phyloP scores from a whole-genome alignment of 441 rosid species.

The Populus hybrid region DNA sequence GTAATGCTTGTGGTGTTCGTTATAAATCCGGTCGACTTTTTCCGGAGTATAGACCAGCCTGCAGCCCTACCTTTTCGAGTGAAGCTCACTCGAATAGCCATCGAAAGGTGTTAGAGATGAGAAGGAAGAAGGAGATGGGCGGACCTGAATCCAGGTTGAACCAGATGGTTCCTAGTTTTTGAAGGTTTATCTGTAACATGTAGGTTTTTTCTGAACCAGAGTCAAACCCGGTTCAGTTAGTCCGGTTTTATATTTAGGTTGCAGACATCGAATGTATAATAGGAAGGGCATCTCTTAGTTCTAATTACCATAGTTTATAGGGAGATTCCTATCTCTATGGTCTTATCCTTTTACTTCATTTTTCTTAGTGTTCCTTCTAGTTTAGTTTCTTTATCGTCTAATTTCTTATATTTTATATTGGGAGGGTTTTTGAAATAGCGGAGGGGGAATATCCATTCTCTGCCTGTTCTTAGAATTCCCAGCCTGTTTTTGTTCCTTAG shows the following conservation, averaged over 20 bases:
- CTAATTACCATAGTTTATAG: background rate
- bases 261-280: slow-evolving; percentile 5
- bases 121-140: slow-evolving; percentile 52
- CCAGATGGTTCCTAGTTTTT: slow-evolving; percentile 19
- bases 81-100: slow-evolving; percentile 81
- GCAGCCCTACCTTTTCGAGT: slow-evolving; percentile 47
- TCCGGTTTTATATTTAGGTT: background rate
- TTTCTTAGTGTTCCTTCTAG: background rate
- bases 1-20: slow-evolving; percentile 88
- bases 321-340: slow-evolving; percentile 6
- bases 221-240: slow-evolving; percentile 3
- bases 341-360: background rate
- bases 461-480: background rate
- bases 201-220: slow-evolving; percentile 9
- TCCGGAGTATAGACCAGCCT: slow-evolving; percentile 58
- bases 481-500: background rate
- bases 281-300: background rate
- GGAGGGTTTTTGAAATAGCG: background rate
- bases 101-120: slow-evolving; percentile 82
- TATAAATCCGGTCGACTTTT: slow-evolving; percentile 35
- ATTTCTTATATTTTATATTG: background rate
- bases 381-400: background rate
- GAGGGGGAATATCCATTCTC: background rate
- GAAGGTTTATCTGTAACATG: background rate
- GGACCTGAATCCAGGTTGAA: slow-evolving; percentile 29